Evolutionary conservation across 345 rosid species (phyloP).

Genomic region (Reutealis trisperma): DNA sequence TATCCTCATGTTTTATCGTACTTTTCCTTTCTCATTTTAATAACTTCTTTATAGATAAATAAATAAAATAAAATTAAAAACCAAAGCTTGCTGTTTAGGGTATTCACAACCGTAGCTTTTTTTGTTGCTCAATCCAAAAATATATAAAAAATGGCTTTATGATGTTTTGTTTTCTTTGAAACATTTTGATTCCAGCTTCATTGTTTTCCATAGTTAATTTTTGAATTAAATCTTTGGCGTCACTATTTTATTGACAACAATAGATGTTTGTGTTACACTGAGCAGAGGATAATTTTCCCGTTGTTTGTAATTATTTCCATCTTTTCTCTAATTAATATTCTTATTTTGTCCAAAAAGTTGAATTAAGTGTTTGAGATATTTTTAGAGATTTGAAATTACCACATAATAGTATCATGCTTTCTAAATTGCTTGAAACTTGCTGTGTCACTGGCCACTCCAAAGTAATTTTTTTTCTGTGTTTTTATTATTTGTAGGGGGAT

Average conservation of each 20-base stretch:
- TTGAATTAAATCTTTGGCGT: background rate
- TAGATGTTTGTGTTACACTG: background rate
- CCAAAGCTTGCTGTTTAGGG: background rate
- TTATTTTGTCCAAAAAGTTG: background rate
- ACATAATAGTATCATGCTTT: background rate
- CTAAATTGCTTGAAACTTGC: background rate
- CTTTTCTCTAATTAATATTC: background rate
- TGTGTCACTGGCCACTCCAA: background rate
- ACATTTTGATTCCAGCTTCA: background rate
- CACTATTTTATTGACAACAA: background rate
- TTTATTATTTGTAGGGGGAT: conserved; percentile 62
- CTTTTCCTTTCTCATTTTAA: background rate
- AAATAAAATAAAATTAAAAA: background rate
- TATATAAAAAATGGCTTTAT: background rate
- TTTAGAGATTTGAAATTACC: background rate
- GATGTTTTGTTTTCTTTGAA: background rate
- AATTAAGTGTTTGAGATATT: background rate
- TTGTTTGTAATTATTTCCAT: background rate
- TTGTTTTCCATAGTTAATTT: background rate
- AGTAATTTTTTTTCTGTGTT: background rate
- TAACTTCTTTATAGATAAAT: background rate
- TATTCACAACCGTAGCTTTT: background rate
- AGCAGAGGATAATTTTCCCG: background rate
- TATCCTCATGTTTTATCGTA: background rate
- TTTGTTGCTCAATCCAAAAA: background rate